Base-by-base conservation (phyloP, 768 basidiomycete genomes). In the Mycena crocata region DNA sequence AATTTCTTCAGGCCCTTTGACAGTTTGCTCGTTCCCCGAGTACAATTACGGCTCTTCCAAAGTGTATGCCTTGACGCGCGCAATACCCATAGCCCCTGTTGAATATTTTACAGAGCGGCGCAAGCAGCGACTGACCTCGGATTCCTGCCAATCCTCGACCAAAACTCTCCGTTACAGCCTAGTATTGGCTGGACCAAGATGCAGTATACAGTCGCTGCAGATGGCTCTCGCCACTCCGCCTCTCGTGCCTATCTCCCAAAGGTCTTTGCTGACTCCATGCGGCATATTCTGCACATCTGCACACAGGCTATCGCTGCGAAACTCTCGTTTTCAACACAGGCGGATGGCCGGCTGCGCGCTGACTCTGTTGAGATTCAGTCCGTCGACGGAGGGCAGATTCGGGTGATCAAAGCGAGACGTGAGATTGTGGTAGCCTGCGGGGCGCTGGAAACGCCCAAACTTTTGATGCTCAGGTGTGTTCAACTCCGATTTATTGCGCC, bases 181-280 rank as follows among this genome's bases (percentile, higher is more conserved):
- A 58, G 57, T 21, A 51, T 65, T 10, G 64, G 64, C 30, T 65
- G 64, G 64, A 59, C 44, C 57, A 65, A 54, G 35, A 52, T 65
- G 57, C 64, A 65, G 15, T 59, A 17, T 28, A n/a, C 57, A 8
- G 4, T 65, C 21, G 64, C 12, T 23, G 44, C 24, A 9, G 50
- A 65, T n/a, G 64, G 57, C 12, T 14, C 57, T 21, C 64, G 57
- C 23, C 64, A 59, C 8, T 65, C 64, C 14, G 40, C 64, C 3
- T 65, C 59, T 32, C 64, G 64, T 17, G 51, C 64, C 15, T 65
- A 65, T 40, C 57, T 65, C 13, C 64, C 64, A 26, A 3, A 35
- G 34, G 2, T 21, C 10, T 9, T 57, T 37, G 57, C 17, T 10
- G 26, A 32, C 12, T 46, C 57, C 13, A 45, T 34, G 48, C 8